Conservation (phyloP, 2,329 filamentous ascomycete species). For the Cercospora zeae-maydis region DNA sequence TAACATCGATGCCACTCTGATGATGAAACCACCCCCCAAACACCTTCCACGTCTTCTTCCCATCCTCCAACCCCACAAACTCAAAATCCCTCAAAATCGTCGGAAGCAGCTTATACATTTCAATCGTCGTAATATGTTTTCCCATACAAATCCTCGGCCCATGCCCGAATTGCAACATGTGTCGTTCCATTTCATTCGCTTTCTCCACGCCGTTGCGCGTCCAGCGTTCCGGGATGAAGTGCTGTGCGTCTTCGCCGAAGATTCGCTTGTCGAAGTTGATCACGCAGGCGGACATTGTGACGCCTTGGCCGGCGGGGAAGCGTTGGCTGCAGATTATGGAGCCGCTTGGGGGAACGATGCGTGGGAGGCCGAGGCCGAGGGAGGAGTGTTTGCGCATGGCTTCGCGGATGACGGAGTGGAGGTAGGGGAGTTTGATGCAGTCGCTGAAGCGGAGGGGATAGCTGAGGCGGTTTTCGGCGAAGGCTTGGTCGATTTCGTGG, state of each 20-base stretch:
- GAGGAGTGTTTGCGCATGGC: constrained; percentile 41
- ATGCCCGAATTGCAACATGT: constrained; percentile 10
- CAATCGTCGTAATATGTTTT: constrained; percentile 11
- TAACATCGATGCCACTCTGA: constrained; percentile 6
- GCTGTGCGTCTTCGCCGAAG: constrained; percentile 12
- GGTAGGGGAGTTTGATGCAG: constrained; percentile 39
- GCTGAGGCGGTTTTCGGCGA: constrained; percentile 28
- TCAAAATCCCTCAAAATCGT: constrained; percentile 7
- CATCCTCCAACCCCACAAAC: constrained; percentile 8
- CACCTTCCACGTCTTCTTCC: constrained; percentile 11
- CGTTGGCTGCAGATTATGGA: neutral
- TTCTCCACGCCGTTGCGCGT: neutral
- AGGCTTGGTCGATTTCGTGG: constrained; percentile 36
- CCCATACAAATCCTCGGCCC: constrained; percentile 13
- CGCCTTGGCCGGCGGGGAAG: constrained; percentile 1
- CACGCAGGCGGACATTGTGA: constrained; percentile 3
- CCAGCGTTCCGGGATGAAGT: constrained; percentile 13
- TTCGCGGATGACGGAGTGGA: constrained; percentile 47
- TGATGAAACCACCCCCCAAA: constrained; percentile 13
- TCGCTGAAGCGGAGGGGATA: constrained; percentile 33
- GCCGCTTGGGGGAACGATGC: constrained; percentile 5
- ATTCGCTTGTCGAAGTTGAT: constrained; percentile 6
- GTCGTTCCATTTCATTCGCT: constrained; percentile 6
- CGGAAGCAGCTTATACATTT: constrained; percentile 13
- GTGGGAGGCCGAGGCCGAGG: constrained; percentile 4